These are phyloP conservation scores for Fusarium abutilonis DNA, from an alignment of 2,329 filamentous ascomycete species.

Conservation along the genomic window DNA sequence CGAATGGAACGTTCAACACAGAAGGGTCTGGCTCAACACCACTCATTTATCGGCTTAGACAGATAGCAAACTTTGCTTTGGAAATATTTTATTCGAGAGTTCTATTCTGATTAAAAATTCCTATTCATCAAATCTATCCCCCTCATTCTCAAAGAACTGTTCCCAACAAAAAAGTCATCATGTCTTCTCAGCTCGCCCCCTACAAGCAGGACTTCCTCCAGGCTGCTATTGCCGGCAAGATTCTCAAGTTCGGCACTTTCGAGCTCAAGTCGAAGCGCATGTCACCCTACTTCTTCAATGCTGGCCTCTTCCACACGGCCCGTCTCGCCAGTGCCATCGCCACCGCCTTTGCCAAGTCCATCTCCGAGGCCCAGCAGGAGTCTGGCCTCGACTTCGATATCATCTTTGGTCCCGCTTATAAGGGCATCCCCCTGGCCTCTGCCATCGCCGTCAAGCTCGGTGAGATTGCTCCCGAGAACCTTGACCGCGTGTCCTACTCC, in stretches of 20 bases:
- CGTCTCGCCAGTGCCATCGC: constrained; percentile 80
- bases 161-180: constrained; percentile 34
- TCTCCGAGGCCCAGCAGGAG: constrained; percentile 59
- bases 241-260: constrained; percentile 84
- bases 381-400: constrained; percentile 75
- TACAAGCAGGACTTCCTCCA: constrained; percentile 80
- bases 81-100: background rate
- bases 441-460: constrained; percentile 80
- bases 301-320: constrained; percentile 86
- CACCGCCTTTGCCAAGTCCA: constrained; percentile 79
- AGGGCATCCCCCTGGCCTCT: constrained; percentile 91
- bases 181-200: constrained; percentile 60
- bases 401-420: constrained; percentile 94
- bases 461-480: constrained; percentile 71
- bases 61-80: constrained; percentile 37
- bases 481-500: constrained; percentile 78
- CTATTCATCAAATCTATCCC: background rate
- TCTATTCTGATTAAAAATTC: background rate
- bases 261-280: constrained; percentile 90
- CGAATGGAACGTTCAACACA: constrained; percentile 12
- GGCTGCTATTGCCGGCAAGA: constrained; percentile 72
- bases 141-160: background rate
- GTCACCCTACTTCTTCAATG: constrained; percentile 98
- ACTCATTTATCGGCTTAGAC: constrained; percentile 20
- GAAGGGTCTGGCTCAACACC: constrained; percentile 35